These are phyloP conservation scores for Aureobasidium sp. DNA, from an alignment of 2,329 filamentous ascomycete species.

Conservation along the genomic window DNA sequence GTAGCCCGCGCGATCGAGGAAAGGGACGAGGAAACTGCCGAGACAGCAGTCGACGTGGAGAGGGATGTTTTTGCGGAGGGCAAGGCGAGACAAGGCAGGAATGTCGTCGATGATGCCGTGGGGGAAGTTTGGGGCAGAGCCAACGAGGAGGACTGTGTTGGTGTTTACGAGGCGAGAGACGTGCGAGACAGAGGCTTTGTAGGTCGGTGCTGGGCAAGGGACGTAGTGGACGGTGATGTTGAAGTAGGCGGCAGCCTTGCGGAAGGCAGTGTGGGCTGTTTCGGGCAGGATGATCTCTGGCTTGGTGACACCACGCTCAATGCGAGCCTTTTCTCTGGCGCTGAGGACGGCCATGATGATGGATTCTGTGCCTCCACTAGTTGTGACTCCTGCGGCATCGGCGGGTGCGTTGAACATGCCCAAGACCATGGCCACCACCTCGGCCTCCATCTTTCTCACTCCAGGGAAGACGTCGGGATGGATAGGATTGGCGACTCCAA, in stretches of 20 bases:
- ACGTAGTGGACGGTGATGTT: constrained; percentile 92
- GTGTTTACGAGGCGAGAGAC: constrained; percentile 83
- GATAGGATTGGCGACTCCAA: constrained; percentile 92
- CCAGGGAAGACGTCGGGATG: constrained; percentile 98
- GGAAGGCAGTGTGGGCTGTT: constrained; percentile 93
- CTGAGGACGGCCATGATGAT: constrained; percentile 93
- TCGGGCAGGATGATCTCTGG: constrained; percentile 96
- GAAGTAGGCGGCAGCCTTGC: constrained; percentile 92
- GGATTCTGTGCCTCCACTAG: constrained; percentile 88
- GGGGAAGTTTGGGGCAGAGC: constrained; percentile 94
- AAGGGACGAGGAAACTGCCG: constrained; percentile 88
- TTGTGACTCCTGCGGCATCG: constrained; percentile 81
- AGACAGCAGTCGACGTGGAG: constrained; percentile 97
- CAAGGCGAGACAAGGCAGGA: constrained; percentile 72
- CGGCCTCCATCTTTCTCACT: constrained; percentile 98
- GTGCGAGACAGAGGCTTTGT: constrained; percentile 73
- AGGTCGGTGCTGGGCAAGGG: constrained; percentile 72
- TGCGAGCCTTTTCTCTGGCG: constrained; percentile 80
- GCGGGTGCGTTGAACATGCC: constrained; percentile 76
- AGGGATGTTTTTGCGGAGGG: constrained; percentile 69
- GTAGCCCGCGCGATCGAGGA: constrained; percentile 89
- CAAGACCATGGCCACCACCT: constrained; percentile 87
- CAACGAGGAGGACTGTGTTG: constrained; percentile 90
- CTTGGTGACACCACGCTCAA: constrained; percentile 79
- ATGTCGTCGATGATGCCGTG: constrained; percentile 98